Conservation (phyloP, 768 basidiomycete species). For the Tricholoma saponaceum region DNA sequence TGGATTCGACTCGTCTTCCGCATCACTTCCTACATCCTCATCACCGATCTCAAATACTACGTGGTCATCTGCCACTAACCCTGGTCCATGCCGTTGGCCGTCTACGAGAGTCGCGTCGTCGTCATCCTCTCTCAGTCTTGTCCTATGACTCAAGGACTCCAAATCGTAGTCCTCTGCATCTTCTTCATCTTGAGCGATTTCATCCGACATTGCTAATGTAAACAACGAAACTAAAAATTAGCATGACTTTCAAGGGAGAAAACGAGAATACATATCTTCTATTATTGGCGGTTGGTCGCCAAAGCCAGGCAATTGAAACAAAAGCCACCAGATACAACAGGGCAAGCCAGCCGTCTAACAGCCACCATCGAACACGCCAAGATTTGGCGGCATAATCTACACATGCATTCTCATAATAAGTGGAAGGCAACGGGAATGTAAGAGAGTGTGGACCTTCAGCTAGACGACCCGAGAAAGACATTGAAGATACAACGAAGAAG, state of each 20-base stretch:
- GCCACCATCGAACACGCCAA: conserved; percentile 92
- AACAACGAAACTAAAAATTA: conserved; percentile 26
- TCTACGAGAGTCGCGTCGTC: conserved; percentile 74
- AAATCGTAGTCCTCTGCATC: conserved; percentile 93
- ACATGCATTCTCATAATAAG: neutral
- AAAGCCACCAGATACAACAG: conserved; percentile 86
- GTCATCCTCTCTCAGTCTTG: conserved; percentile 51
- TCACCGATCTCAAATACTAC: conserved; percentile 93
- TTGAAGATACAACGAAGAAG: conserved; percentile 90
- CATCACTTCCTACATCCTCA: conserved; percentile 63
- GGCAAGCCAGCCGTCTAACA: conserved; percentile 92
- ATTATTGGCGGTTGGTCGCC: conserved; percentile 91
- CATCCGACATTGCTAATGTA: conserved; percentile 93
- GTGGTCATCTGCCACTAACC: conserved; percentile 52
- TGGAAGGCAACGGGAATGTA: conserved; percentile 4
- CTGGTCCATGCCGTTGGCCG: conserved; percentile 44
- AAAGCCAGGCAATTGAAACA: conserved; percentile 77
- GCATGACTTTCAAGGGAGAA: conserved; percentile 13
- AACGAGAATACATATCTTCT: conserved; percentile 58
- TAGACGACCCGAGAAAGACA: conserved; percentile 87
- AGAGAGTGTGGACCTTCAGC: conserved; percentile 65
- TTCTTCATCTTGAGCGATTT: conserved; percentile 91
- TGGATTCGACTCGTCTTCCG: conserved; percentile 48
- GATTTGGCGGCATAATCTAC: conserved; percentile 88
- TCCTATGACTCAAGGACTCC: conserved; percentile 64